Evolutionary conservation across 2,329 filamentous ascomycete genomes (phyloP).

Genomic region (Verticillium dahliae): DNA sequence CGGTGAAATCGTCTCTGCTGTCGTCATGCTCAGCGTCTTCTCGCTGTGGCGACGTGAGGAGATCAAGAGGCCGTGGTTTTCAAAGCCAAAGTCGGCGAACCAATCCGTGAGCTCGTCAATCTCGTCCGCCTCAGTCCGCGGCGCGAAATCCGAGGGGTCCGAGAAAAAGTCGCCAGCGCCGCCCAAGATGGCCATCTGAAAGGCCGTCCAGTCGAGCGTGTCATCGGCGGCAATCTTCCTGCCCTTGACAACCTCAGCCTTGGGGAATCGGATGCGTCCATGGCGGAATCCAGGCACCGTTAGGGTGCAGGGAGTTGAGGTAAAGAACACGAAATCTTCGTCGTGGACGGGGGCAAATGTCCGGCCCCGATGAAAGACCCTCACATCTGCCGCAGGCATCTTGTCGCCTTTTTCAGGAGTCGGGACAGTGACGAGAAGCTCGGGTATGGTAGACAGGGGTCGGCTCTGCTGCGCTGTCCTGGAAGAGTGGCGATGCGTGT

Average conservation of each 20-base stretch:
- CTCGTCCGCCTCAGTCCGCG: conserved; percentile 35
- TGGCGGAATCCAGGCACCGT: conserved; percentile 45
- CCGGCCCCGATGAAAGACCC: background rate
- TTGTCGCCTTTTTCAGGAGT: conserved; percentile 3
- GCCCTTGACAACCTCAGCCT: conserved; percentile 31
- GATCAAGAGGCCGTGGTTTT: conserved; percentile 32
- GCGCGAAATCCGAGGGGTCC: conserved; percentile 34
- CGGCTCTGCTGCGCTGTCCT: conserved; percentile 7
- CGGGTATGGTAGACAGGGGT: conserved; percentile 34
- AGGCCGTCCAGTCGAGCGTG: conserved; percentile 56
- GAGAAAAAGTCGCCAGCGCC: conserved; percentile 45
- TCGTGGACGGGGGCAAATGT: conserved; percentile 21
- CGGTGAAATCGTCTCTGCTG: background rate
- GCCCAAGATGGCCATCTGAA: conserved; percentile 58
- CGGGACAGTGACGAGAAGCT: conserved; percentile 19
- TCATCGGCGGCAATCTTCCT: conserved; percentile 37
- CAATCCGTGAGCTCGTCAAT: conserved; percentile 40
- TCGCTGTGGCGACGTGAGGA: background rate
- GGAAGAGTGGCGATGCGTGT: conserved; percentile 12
- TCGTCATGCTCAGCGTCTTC: background rate
- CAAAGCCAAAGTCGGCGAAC: conserved; percentile 45
- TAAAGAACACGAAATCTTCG: conserved; percentile 40
- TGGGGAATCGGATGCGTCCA: conserved; percentile 46
- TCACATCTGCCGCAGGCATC: conserved; percentile 1
- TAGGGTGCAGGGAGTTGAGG: conserved; percentile 41